Evolutionary conservation across 371 early-diverging fungal species (phyloP).

Genomic region (Conidiobolus incongruus): DNA sequence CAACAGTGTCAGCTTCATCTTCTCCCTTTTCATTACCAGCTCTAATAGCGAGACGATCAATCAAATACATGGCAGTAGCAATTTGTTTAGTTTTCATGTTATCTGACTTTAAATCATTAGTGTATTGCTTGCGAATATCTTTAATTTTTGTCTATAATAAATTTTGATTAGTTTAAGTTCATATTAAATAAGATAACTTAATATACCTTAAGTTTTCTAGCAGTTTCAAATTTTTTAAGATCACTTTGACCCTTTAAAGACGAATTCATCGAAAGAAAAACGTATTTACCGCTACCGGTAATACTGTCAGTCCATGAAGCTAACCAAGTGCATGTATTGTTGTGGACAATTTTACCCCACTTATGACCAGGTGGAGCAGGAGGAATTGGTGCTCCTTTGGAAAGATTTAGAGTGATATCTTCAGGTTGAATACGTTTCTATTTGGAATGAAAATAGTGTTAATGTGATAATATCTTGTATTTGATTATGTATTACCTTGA

Average conservation of each 20-base stretch:
- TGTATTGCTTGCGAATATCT: conserved; percentile 55
- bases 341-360: conserved; percentile 75
- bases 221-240: conserved; percentile 88
- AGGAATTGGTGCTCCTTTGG: conserved; percentile 54
- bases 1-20: conserved; percentile 96
- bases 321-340: conserved; percentile 86
- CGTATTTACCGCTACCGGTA: conserved; percentile 76
- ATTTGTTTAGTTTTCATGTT: conserved; percentile 63
- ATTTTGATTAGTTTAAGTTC: neutral
- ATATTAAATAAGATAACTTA: neutral
- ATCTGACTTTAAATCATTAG: conserved; percentile 47
- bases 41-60: conserved; percentile 84
- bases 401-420: conserved; percentile 82
- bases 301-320: conserved; percentile 96
- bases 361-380: conserved; percentile 67
- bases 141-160: conserved; percentile 31
- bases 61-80: conserved; percentile 87
- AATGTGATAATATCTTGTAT: too few relatives aligned
- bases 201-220: conserved; percentile 59
- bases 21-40: conserved; percentile 96
- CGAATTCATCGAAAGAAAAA: conserved; percentile 76
- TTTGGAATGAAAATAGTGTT: neutral
- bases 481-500: conserved; percentile 35
- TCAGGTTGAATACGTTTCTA: conserved; percentile 71
- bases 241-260: conserved; percentile 92